Conservation (phyloP, 2,329 filamentous ascomycete genomes). For the Myriosclerotinia duriaeana region DNA sequence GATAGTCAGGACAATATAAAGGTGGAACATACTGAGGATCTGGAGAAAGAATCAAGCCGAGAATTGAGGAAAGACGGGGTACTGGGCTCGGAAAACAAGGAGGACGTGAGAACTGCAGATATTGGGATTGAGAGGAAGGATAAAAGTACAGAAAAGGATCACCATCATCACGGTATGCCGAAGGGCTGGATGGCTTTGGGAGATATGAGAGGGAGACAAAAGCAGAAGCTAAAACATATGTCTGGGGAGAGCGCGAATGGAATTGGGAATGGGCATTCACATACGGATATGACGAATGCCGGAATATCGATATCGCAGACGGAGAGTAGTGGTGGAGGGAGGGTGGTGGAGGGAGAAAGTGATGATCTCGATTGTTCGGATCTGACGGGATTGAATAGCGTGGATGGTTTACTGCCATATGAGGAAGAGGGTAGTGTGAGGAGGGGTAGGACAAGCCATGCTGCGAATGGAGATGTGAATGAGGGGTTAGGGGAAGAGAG, state of each 20-base stretch:
- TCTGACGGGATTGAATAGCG: constrained; percentile 36
- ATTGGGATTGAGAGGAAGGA: constrained; percentile 4
- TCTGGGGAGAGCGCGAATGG: not conserved
- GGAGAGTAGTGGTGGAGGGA: constrained; percentile 24
- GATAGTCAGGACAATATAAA: not conserved
- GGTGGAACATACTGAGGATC: constrained; percentile 5
- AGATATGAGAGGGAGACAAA: not conserved
- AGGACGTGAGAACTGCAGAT: not conserved
- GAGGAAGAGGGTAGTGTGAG: constrained; percentile 26
- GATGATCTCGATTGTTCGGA: constrained; percentile 31
- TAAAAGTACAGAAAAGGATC: constrained; percentile 1
- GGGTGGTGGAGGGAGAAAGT: constrained; percentile 17
- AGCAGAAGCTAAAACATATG: not conserved
- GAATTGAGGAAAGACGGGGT: not conserved
- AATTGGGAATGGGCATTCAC: constrained; percentile 15
- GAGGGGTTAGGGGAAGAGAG: constrained; percentile 4
- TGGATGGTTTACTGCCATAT: constrained; percentile 37
- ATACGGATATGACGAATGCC: constrained; percentile 23
- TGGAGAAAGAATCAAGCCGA: not conserved
- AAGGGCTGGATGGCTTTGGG: constrained; percentile 17
- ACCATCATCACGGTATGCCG: constrained; percentile 3
- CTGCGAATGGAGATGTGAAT: constrained; percentile 1
- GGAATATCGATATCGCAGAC: constrained; percentile 30
- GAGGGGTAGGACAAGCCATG: constrained; percentile 12
- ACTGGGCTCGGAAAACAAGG: not conserved